These are phyloP conservation scores for Mimosa pudica DNA, from an alignment of 306 rosid genomes.

Conservation along the genomic window DNA sequence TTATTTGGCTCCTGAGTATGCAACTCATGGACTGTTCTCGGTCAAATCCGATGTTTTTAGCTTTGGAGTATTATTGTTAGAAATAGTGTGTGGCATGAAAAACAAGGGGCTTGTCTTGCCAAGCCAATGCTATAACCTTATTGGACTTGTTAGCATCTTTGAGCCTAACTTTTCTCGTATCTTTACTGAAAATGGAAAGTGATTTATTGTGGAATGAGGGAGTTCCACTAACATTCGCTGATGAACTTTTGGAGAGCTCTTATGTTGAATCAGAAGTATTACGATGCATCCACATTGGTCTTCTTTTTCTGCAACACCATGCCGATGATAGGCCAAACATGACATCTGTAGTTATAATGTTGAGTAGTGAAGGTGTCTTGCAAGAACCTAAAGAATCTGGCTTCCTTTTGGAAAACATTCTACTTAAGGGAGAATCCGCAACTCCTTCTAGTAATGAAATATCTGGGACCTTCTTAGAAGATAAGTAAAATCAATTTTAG, in stretches of 20 bases:
- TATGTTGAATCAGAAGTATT: constrained; percentile 18
- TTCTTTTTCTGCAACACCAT: constrained; percentile 50
- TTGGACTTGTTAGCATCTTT: constrained; percentile 1
- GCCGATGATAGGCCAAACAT: constrained; percentile 50
- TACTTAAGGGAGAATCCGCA: background rate
- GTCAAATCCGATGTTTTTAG: constrained; percentile 20
- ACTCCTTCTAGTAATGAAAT: constrained; percentile 27
- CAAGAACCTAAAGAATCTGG: constrained; percentile 47
- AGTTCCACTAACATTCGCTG: constrained; percentile 16
- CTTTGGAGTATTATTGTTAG: constrained; percentile 19
- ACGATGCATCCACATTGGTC: constrained; percentile 49
- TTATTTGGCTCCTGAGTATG: constrained; percentile 9
- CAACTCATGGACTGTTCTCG: background rate
- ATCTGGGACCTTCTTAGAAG: constrained; percentile 3
- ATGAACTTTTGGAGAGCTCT: constrained; percentile 11
- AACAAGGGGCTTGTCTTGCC: background rate
- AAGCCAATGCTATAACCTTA: background rate
- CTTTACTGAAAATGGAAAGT: background rate
- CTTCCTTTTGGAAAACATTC: constrained; percentile 12
- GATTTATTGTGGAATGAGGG: constrained; percentile 29
- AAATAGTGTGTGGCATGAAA: constrained; percentile 26
- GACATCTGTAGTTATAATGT: constrained; percentile 48
- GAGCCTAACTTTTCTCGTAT: background rate
- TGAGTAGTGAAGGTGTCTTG: constrained; percentile 38
- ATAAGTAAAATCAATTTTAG: constrained; percentile 2